Evolutionary conservation across 2,329 filamentous ascomycete genomes (phyloP).

Genomic region (Coniochaeta sp.): DNA sequence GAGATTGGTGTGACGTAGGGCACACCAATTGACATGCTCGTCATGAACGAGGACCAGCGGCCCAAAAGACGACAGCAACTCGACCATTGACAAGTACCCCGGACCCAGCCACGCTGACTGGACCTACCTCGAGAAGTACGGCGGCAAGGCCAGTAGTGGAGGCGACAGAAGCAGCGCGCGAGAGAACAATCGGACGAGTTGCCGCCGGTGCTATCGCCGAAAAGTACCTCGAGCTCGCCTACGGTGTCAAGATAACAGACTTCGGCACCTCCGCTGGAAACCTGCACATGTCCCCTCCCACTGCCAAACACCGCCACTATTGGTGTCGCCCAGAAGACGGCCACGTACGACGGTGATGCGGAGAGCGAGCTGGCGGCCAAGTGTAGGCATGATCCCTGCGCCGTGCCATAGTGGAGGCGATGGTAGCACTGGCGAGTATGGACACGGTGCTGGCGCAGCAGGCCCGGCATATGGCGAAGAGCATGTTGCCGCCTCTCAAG

Average conservation of each 20-base stretch:
- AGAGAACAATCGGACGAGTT: conserved; percentile 89
- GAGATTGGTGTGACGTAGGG: conserved; percentile 86
- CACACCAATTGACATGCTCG: conserved; percentile 80
- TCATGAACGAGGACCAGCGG: conserved; percentile 87
- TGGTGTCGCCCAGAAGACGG: conserved; percentile 77
- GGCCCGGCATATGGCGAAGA: conserved; percentile 41
- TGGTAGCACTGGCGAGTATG: conserved; percentile 82
- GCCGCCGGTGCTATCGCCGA: conserved; percentile 89
- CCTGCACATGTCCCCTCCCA: conserved; percentile 69
- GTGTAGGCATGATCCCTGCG: conserved; percentile 89
- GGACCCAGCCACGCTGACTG: conserved; percentile 91
- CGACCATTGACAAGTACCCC: conserved; percentile 87
- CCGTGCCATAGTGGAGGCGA: conserved; percentile 90
- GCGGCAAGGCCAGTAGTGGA: conserved; percentile 82
- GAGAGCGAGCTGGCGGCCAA: conserved; percentile 79
- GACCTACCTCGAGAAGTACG: conserved; percentile 97
- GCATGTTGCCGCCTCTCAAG: conserved; percentile 32
- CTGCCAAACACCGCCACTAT: conserved; percentile 75
- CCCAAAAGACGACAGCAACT: conserved; percentile 85
- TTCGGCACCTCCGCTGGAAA: conserved; percentile 82
- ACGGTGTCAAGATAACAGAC: conserved; percentile 85
- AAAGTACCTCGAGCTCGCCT: conserved; percentile 75
- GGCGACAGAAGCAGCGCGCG: conserved; percentile 87
- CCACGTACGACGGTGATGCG: conserved; percentile 62
- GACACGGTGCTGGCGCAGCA: conserved; percentile 83